Conservation (phyloP, 1,284 basidiomycete species). For the Coriolopsis trogii region DNA sequence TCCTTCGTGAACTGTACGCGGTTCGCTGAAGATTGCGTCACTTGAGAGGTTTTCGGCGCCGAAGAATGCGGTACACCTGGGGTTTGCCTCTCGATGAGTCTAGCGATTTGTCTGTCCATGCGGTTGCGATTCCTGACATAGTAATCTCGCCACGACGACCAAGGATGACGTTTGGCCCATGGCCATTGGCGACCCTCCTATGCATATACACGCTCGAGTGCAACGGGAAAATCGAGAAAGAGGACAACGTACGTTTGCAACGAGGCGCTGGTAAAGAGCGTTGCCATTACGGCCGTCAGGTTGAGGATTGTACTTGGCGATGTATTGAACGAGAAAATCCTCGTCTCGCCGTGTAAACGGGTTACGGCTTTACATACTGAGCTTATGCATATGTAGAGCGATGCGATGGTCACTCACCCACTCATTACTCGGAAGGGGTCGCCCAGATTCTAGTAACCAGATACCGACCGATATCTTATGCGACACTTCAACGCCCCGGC, state of each 20-base stretch:
- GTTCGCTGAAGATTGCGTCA: too few species aligned
- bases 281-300: constrained; percentile 21
- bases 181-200: constrained; percentile 32
- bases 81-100: constrained; percentile 40
- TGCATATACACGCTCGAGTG: not conserved
- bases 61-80: too few species aligned
- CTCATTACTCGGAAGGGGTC: too few species aligned
- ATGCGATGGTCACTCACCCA: not conserved
- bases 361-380: not conserved
- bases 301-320: constrained; percentile 28
- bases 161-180: constrained; percentile 50
- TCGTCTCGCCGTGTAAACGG: constrained; percentile 19
- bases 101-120: constrained; percentile 40
- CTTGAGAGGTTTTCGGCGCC: too few species aligned
- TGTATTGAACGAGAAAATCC: constrained; percentile 21
- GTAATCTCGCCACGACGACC: constrained; percentile 57
- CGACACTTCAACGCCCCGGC: too few species aligned
- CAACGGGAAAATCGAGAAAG: not conserved
- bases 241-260: constrained; percentile 23
- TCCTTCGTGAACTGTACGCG: constrained; percentile 68
- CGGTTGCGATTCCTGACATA: constrained; percentile 43
- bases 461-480: too few species aligned
- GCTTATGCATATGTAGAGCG: not conserved
- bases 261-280: constrained; percentile 20
- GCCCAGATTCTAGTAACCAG: too few species aligned